Percentiles rank a stretch among this genome's conserved stretches.
Evolutionary conservation across 495 filamentous ascomycete genomes (phyloP).

Genomic region (Neurospora africana): DNA sequence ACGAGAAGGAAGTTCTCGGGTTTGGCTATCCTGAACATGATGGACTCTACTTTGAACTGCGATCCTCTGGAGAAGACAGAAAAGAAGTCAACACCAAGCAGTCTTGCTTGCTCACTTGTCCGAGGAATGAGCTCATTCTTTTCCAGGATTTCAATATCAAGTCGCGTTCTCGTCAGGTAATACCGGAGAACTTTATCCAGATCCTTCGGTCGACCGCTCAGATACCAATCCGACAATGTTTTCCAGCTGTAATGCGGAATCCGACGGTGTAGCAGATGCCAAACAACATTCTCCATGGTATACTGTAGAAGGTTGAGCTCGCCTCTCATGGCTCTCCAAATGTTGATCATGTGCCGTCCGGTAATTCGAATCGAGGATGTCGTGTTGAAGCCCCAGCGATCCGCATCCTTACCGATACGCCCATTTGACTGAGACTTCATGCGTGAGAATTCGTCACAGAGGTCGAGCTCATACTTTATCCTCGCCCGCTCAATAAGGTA

Average conservation of each 20-base stretch:
- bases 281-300: constrained; percentile 93
- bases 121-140: constrained; percentile 78
- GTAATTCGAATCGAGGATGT: constrained; percentile 80
- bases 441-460: constrained; percentile 83
- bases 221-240: constrained; percentile 75
- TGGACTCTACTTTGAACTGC: constrained; percentile 95
- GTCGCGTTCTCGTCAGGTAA: constrained; percentile 61
- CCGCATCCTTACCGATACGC: constrained; percentile 72
- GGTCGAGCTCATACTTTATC: constrained; percentile 76
- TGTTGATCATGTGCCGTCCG: constrained; percentile 90
- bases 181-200: constrained; percentile 70
- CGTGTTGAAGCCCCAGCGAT: constrained; percentile 87
- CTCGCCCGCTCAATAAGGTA: constrained; percentile 86
- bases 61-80: constrained; percentile 89
- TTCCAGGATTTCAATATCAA: constrained; percentile 86
- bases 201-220: constrained; percentile 52
- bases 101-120: constrained; percentile 87
- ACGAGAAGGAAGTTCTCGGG: constrained; percentile 88
- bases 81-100: constrained; percentile 92
- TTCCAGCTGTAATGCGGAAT: constrained; percentile 78
- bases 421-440: constrained; percentile 74
- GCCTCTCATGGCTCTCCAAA: constrained; percentile 91
- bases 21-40: constrained; percentile 98
- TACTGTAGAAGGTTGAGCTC: constrained; percentile 88
- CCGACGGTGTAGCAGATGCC: constrained; percentile 81